phyloP scores from a whole-genome alignment of 306 rosid genomes.

The Rubus idaeus region DNA sequence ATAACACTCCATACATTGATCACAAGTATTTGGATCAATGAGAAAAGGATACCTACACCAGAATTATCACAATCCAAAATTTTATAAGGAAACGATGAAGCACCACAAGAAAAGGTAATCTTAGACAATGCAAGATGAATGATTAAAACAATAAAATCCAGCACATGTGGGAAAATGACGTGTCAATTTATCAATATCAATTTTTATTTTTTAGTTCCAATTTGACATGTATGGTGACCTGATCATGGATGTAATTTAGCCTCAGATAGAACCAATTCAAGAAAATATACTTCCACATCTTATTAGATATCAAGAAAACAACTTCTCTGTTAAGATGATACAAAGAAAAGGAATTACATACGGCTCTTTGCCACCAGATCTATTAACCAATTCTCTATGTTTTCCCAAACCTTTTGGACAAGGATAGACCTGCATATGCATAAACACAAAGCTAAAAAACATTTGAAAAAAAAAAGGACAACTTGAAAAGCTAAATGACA shows the following conservation, averaged over 20 bases:
- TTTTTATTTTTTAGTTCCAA: not conserved
- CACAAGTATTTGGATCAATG: conserved; percentile 46
- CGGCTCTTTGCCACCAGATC: conserved; percentile 53
- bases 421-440: conserved; percentile 58
- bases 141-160: not conserved
- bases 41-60: conserved; percentile 69
- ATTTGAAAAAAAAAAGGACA: conserved; percentile 12
- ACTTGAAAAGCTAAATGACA: not conserved
- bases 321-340: not conserved
- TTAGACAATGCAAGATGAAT: not conserved
- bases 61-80: not conserved
- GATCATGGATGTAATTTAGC: not conserved
- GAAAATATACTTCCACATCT: not conserved
- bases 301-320: not conserved
- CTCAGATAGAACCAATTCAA: not conserved
- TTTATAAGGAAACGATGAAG: conserved; percentile 3
- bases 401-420: conserved; percentile 68
- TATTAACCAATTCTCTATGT: conserved; percentile 50
- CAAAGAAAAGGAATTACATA: conserved; percentile 37
- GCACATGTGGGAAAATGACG: not conserved
- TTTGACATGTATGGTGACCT: not conserved
- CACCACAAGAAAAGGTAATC: not conserved
- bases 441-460: conserved; percentile 19
- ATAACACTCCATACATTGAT: conserved; percentile 61
- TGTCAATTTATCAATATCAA: not conserved